A percentile compares a stretch with the other conserved stretches of the same genome.
Conservation (phyloP, 1,139 yeast species). For the Saccharomycopsis hybrid region DNA sequence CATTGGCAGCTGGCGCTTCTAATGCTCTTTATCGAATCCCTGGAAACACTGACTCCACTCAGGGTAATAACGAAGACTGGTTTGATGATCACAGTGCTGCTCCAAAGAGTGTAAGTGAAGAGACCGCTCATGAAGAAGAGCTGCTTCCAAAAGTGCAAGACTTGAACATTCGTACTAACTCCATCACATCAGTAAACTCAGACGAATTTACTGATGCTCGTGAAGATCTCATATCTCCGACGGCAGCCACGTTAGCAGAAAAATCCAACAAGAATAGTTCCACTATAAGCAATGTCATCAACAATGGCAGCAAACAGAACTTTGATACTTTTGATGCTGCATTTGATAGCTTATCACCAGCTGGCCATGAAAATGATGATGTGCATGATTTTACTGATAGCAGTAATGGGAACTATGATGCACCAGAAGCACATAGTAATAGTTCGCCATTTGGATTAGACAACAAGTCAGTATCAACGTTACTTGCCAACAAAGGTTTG, state of each 20-base stretch:
- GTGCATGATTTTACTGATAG: too few species aligned
- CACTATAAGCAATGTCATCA: neutral
- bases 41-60: conserved; percentile 15
- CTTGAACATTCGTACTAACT: conserved; percentile 8
- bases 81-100: conserved; percentile 2
- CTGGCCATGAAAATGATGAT: neutral
- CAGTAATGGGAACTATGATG: too few species aligned
- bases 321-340: conserved; percentile 14
- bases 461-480: conserved; percentile 1
- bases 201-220: conserved; percentile 20
- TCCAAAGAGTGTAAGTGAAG: too few species aligned
- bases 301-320: neutral
- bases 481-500: neutral
- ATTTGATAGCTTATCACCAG: conserved; percentile 11
- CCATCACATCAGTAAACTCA: conserved; percentile 10
- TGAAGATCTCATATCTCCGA: conserved; percentile 18
- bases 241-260: neutral
- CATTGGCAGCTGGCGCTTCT: neutral
- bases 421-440: neutral
- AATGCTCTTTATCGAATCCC: too few species aligned
- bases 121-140: too few species aligned
- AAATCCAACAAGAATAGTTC: too few species aligned
- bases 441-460: neutral
- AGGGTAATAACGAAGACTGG: conserved; percentile 1
- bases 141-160: neutral